Evolutionary conservation across 441 rosid species (phyloP), one percentile per base, ranked within the genome.

Genomic region (Adansonia madagascariensis): DNA sequence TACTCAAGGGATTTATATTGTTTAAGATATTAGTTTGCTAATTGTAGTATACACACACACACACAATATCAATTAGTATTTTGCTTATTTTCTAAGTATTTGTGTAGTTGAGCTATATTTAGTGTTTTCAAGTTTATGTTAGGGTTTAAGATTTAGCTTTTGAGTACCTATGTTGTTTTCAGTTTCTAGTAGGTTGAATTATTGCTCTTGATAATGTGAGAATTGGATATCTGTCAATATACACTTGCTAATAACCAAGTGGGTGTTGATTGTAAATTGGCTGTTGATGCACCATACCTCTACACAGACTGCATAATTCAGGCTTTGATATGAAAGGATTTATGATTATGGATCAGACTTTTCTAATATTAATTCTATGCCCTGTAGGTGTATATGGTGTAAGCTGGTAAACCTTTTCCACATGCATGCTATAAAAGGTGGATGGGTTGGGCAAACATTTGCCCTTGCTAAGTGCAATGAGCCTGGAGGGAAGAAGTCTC

Each of bases 341-440:
- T 24, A 62, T 67, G 71, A 6, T 50, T 77, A 22, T 71, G 57
- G 20, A 41, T 74, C 11, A 31, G 46, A 62, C 71, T 74, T 65
- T 65, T 79, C 80, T 77, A 60, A 77, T 22, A 7, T 31, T 17
- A 20, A 27, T 27, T 15, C 14, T 84, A 56, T 31, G 68, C 44
- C 46, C 50, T 80, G 80, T 73, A 81, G 85, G 77, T 73, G 57
- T 76, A 50, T 35, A 77, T 80, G 69, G 59, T 81, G 43, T 78
- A 77, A 82, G 86, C 75, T 27, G 12, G 73, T 83, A 20, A 46
- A 22, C 62, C 71, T 50, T 39, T 67, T 81, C 75, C 73, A 78
- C 76, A 96, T 96, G 99, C 91, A 86, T 80, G 84, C 93, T 80
- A 47, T 91, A 50, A 94, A 88, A 85, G 89, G 91, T 83, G 86